Conservation (phyloP, 192 early-diverging fungal genomes). For the Backusella tarrabulga region DNA sequence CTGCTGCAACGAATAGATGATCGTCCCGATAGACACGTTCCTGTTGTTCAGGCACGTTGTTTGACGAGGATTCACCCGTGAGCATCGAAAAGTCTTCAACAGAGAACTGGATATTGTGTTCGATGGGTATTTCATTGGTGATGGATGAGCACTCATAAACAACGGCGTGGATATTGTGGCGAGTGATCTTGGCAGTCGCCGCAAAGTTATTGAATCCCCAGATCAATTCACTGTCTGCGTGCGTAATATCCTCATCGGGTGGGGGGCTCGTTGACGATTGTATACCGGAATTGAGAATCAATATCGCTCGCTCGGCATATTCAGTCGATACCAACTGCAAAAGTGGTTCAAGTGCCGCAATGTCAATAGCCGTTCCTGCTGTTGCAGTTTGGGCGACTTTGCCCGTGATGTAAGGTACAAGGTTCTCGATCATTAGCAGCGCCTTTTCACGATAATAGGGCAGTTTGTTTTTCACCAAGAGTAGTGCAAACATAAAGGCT, state of each 20-base stretch:
- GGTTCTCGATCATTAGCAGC: slow-evolving; percentile 61
- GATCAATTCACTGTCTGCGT: slow-evolving; percentile 21
- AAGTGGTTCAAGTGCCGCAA: slow-evolving; percentile 66
- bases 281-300: slow-evolving; percentile 72
- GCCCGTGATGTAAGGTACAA: slow-evolving; percentile 58
- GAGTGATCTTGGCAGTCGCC: slow-evolving; percentile 27
- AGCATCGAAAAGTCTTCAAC: slow-evolving; percentile 35
- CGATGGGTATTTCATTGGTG: slow-evolving; percentile 26
- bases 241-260: slow-evolving; percentile 13
- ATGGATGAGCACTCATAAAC: slow-evolving; percentile 41
- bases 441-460: slow-evolving; percentile 61
- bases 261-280: slow-evolving; percentile 16
- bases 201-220: slow-evolving; percentile 35
- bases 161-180: slow-evolving; percentile 46
- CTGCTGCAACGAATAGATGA: background rate
- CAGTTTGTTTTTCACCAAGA: slow-evolving; percentile 61
- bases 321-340: slow-evolving; percentile 63
- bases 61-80: slow-evolving; percentile 13
- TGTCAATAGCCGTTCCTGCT: slow-evolving; percentile 43
- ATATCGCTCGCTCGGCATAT: slow-evolving; percentile 62
- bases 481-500: slow-evolving; percentile 60
- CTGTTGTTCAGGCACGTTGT: background rate
- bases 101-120: slow-evolving; percentile 38
- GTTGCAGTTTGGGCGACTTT: background rate
- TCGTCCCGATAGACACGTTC: slow-evolving; percentile 2